Base-by-base conservation (phyloP, 306 rosid species). In the Urtica urens region DNA sequence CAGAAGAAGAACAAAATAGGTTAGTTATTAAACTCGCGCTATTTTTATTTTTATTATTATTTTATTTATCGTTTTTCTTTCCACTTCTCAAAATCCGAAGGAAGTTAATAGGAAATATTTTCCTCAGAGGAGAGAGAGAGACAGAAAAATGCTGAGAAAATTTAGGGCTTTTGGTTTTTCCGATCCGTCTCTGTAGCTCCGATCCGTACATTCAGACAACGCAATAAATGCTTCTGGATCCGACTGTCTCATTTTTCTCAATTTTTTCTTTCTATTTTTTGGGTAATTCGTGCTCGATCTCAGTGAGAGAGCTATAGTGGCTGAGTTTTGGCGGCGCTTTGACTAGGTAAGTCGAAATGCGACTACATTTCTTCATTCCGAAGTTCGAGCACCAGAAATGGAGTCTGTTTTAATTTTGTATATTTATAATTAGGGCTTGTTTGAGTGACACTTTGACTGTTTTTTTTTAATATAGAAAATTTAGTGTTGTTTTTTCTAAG, bases 171-270 rank as follows among this genome's bases (percentile, higher is more conserved):
- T n/a, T 43, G 25, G 61, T 50, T 67, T 3, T 47, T 53, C 75
- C 72, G 79, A 75, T 55, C 70, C 77, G 62, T 70, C 30, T 58
- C 31, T 49, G 21, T 48, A 15, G 55, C 64, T 69, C 57, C 64
- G 78, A 68, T 84, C 83, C 64, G 75, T 62, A 52, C 53, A 23
- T 21, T 43, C 39, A 37, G 69, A 52, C 72, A 49, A 17, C 49
- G 58, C 73, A 53, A 51, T 57, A 53, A 76, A 66, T 66, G 86
- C 70, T 68, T 57, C 4, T 71, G 72, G 94, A 84, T 84, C 81
- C 92, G 72, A 62, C 31, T 56, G 49, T 60, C 54, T 31, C 74
- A 54, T 66, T 77, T 71, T 52, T 63, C 59, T 64, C 73, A 55
- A 20, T 59, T 45, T 59, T 46, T 57, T 20, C 41, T 37, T 25